Base-by-base conservation (phyloP, 1,284 basidiomycete species). In the Irpex rosettiformis region DNA sequence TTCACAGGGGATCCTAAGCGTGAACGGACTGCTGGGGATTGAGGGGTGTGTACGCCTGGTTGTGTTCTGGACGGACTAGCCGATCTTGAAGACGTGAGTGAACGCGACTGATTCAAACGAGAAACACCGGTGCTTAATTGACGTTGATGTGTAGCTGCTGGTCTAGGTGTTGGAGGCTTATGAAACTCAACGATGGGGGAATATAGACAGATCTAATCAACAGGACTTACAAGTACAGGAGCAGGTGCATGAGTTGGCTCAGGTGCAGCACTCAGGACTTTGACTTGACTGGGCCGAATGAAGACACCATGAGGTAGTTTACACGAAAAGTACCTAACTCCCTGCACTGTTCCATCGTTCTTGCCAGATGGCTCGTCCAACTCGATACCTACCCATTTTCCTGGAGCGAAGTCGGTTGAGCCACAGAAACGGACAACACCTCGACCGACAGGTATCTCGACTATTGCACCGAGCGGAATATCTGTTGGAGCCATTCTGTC, bases 351-450 rank as follows among this genome's bases (percentile, higher is more conserved):
- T 1, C 97, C 97, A 68, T 99, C 91, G 77, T 99, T 99, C 86
- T 98, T 98, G 42, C 97, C 97, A 48, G 86, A 89, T 3, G 82
- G 72, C 64, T 91, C 87, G 54, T 79, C 85, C 57, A 99, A 84
- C 70, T 96, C 94, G 59, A 99, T 86, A 13, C 97, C 97, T 60
- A 98, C 83, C 97, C 97, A 99, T 75, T 91, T 90, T 0, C 97
- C 97, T 1, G 85, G 72, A 13, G 93, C 85, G 71, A 99, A 99
- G 3, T 83, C 81, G 0, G 97, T 94, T 53, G 85, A 70, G 0
- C 97, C 97, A 47, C 81, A 83, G 79, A 96, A 99, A 52, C 94
- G 83, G 29, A 98, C 90, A 55, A 88, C 78, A 7, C 97, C 97
- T 53, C 83, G 80, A 11, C 94, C 96, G 47, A 88, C 85, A 0